phyloP scores from a whole-genome alignment of 1,284 basidiomycete species.

The Thecaphora thlaspeos region DNA sequence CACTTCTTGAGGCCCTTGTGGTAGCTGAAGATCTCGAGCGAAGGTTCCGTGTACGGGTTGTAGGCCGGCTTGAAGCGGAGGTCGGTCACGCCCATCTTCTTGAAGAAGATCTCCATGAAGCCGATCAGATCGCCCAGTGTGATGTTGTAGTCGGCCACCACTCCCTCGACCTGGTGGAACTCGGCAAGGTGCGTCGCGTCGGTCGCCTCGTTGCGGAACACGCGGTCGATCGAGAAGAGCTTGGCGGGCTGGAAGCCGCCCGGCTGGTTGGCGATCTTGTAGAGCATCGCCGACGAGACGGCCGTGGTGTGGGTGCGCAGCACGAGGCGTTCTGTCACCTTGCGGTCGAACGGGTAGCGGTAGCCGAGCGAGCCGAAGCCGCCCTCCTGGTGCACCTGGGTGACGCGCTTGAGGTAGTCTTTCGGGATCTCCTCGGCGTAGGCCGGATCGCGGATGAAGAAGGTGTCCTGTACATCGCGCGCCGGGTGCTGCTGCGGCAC shows the following conservation, averaged over 20 bases:
- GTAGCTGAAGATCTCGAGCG: slow-evolving; percentile 99
- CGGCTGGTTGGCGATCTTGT: slow-evolving; percentile 67
- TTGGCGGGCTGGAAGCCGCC: slow-evolving; percentile 92
- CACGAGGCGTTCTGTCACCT: slow-evolving; percentile 86
- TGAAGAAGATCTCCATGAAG: slow-evolving; percentile 71
- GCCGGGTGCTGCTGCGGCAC: slow-evolving; percentile 99
- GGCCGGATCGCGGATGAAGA: slow-evolving; percentile 93
- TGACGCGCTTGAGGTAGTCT: slow-evolving; percentile 86
- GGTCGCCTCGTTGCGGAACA: slow-evolving; percentile 98
- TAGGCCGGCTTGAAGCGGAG: slow-evolving; percentile 97
- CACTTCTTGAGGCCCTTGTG: slow-evolving; percentile 90
- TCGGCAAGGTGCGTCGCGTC: slow-evolving; percentile 99
- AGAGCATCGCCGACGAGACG: slow-evolving; percentile 90
- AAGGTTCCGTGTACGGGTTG: slow-evolving; percentile 74
- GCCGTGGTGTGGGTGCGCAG: slow-evolving; percentile 97
- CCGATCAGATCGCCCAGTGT: slow-evolving; percentile 97
- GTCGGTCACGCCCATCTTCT: slow-evolving; percentile 92
- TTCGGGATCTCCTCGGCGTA: slow-evolving; percentile 74
- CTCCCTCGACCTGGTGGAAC: slow-evolving; percentile 99
- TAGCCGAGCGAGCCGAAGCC: slow-evolving; percentile 96
- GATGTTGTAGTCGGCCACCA: slow-evolving; percentile 89
- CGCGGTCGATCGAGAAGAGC: slow-evolving; percentile 95
- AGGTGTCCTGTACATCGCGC: slow-evolving; percentile 96
- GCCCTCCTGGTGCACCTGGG: slow-evolving; percentile 82
- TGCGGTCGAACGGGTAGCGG: slow-evolving; percentile 90